Conservation (phyloP, 192 early-diverging fungal genomes). For the Geranomyces michiganensis region DNA sequence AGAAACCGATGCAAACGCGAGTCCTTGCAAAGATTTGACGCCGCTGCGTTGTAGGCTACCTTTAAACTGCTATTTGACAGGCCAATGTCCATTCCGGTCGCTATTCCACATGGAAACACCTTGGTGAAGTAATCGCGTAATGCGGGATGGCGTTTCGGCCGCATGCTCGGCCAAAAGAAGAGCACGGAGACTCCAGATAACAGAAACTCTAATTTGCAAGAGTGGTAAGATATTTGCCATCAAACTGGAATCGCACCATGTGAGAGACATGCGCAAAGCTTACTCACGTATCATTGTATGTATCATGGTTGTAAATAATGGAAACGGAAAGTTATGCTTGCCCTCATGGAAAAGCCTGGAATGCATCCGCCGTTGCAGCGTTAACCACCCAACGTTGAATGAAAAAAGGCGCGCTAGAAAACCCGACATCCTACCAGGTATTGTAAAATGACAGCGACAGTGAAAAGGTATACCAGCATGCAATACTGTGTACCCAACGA, state of each 20-base stretch:
- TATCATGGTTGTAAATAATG: conserved; percentile 80
- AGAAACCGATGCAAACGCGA: neutral
- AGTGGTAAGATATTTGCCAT: neutral
- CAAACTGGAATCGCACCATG: neutral
- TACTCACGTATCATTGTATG: conserved; percentile 77
- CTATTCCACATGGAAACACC: conserved; percentile 84
- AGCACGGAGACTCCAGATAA: conserved; percentile 54
- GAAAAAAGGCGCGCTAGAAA: too few species aligned
- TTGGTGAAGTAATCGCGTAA: conserved; percentile 65
- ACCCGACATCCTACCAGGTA: conserved; percentile 58
- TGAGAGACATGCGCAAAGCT: neutral
- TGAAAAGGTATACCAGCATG: conserved; percentile 75
- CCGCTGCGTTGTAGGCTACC: conserved; percentile 20
- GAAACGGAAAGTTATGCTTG: conserved; percentile 82
- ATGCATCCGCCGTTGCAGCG: neutral
- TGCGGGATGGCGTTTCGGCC: conserved; percentile 60
- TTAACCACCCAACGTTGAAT: too few species aligned
- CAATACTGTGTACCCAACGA: conserved; percentile 34
- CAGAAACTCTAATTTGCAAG: conserved; percentile 53
- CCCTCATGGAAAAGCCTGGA: conserved; percentile 74
- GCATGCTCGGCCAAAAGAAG: conserved; percentile 61
- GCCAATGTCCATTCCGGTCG: conserved; percentile 89
- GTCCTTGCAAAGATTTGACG: too few species aligned
- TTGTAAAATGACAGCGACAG: conserved; percentile 85
- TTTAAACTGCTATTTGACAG: conserved; percentile 85